Evolutionary conservation across 2,329 filamentous ascomycete genomes (phyloP), one percentile per base, ranked within the genome.

Genomic region (Metarhizium anisopliae): DNA sequence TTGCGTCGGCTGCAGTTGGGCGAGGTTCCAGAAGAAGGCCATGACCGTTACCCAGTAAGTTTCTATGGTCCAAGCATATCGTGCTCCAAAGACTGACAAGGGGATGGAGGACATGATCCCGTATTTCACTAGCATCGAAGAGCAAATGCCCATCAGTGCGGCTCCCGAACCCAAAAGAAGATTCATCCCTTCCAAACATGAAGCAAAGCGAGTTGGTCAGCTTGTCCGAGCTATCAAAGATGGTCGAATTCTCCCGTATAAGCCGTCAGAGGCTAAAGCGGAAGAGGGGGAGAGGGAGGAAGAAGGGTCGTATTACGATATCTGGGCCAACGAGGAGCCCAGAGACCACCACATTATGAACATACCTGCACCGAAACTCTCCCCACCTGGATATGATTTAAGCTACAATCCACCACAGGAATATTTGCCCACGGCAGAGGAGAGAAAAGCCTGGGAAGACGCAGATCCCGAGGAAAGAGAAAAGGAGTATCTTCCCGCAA

Each of bases 371-470:
- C 94, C 94, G 5, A 99, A 99, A 70, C 79, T 95, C 52, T 85
- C 93, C 32, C 93, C 94, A 42, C 94, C 94, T 32, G 91, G 91
- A 53, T 96, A 96, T 69, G 92, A 96, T 65, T 84, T 96, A 70
- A 96, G 90, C 67, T 97, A 99, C 70, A 96, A 97, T 71, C 94
- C 94, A 29, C 94, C 95, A 52, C 83, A 87, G 4, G 94, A 99
- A 74, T 99, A 97, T 69, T 77, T 99, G 2, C 95, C 93, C 1
- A 88, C 89, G 55, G 83, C 87, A 65, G 85, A 89, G 43, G 94
- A 99, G 74, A 89, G 81, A 68, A 84, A 89, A 62, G 81, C 81
- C 14, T 99, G 94, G 94, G 85, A 95, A 65, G 82, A 88, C 53
- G 78, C 83, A 30, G 93, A 97, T 60, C 88, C 90, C 2, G 94